Percentiles rank a stretch among this genome's conserved stretches.
Evolutionary conservation across 345 rosid species (phyloP).

Genomic region (Noccaea caerulescens): DNA sequence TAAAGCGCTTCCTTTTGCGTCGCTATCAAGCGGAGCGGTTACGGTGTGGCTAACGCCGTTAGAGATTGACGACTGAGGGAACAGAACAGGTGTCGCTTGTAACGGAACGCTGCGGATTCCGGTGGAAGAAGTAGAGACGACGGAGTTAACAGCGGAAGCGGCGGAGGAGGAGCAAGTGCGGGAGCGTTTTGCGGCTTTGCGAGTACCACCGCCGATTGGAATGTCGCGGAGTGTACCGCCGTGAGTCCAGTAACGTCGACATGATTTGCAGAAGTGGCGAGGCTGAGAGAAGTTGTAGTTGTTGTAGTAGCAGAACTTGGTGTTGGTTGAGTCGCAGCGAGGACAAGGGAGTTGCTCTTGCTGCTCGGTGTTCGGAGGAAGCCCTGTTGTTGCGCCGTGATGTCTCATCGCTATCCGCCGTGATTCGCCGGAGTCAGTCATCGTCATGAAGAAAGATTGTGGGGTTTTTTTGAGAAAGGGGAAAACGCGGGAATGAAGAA

Average conservation of each 20-base stretch:
- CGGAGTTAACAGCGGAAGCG: slow-evolving; percentile 46
- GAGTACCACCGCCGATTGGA: slow-evolving; percentile 89
- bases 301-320: slow-evolving; percentile 96
- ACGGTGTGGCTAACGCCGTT: slow-evolving; percentile 37
- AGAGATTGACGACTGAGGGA: slow-evolving; percentile 47
- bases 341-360: slow-evolving; percentile 94
- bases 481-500: slow-evolving; percentile 24
- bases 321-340: slow-evolving; percentile 85
- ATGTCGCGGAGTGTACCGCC: slow-evolving; percentile 87
- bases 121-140: slow-evolving; percentile 32
- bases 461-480: background rate
- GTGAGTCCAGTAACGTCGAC: slow-evolving; percentile 99
- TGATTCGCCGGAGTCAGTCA: slow-evolving; percentile 56
- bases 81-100: slow-evolving; percentile 56
- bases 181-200: slow-evolving; percentile 81
- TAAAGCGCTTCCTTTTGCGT: slow-evolving; percentile 38
- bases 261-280: slow-evolving; percentile 93
- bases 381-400: slow-evolving; percentile 28
- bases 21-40: slow-evolving; percentile 1
- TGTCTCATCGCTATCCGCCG: slow-evolving; percentile 46
- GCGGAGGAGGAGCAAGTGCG: slow-evolving; percentile 48
- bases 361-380: slow-evolving; percentile 51
- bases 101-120: slow-evolving; percentile 41
- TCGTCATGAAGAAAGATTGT: slow-evolving; percentile 19
- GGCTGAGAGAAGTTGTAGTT: slow-evolving; percentile 99